phyloP scores from a whole-genome alignment of 1,284 basidiomycete species.

The Meira miltonrushii region DNA sequence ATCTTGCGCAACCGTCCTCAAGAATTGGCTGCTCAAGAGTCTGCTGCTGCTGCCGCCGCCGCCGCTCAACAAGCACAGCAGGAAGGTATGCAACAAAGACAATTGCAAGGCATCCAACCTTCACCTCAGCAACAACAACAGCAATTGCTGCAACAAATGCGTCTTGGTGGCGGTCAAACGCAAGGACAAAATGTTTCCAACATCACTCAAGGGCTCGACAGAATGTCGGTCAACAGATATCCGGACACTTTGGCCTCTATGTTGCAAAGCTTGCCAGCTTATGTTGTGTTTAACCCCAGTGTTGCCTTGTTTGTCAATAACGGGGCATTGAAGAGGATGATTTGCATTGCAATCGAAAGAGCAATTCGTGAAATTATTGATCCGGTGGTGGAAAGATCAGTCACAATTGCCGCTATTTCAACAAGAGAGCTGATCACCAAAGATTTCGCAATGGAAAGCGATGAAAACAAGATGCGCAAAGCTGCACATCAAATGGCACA shows the following conservation, averaged over 20 bases:
- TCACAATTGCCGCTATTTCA: constrained; percentile 96
- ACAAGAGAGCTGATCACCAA: constrained; percentile 91
- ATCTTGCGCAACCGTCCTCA: constrained; percentile 64
- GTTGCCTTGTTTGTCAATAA: constrained; percentile 66
- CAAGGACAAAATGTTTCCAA: constrained; percentile 14
- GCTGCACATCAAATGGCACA: constrained; percentile 95
- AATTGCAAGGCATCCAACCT: constrained; percentile 28
- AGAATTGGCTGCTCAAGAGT: constrained; percentile 49
- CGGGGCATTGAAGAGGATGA: constrained; percentile 80
- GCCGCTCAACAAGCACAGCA: constrained; percentile 10
- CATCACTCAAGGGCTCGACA: constrained; percentile 35
- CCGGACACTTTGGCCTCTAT: constrained; percentile 59
- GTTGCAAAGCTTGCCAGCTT: constrained; percentile 66
- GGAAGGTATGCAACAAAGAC: constrained; percentile 24
- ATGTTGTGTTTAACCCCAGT: constrained; percentile 69
- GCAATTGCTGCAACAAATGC: constrained; percentile 14
- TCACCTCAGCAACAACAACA: constrained; percentile 21
- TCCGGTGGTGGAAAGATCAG: constrained; percentile 96
- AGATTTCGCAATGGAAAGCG: constrained; percentile 91
- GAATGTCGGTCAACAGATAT: constrained; percentile 26
- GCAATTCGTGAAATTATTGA: constrained; percentile 96
- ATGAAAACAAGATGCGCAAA: constrained; percentile 82
- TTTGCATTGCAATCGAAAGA: constrained; percentile 85
- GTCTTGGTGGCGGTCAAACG: background rate
- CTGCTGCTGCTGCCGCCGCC: background rate